phyloP scores from a whole-genome alignment of 2,329 filamentous ascomycete species.

The Fonsecaea nubica region DNA sequence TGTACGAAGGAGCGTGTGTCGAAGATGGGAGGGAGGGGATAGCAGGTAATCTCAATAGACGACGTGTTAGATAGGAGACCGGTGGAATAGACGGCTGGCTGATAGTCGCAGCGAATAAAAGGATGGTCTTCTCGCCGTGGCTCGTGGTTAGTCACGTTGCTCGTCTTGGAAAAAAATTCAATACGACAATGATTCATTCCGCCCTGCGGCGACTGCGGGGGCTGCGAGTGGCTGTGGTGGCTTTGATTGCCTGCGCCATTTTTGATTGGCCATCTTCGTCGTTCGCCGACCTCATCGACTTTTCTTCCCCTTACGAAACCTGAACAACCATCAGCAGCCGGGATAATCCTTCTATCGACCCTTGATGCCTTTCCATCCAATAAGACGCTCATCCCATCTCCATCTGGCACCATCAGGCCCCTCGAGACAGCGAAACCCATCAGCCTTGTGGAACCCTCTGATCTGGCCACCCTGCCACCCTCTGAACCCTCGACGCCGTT shows the following conservation, averaged over 20 bases:
- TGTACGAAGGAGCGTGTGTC: not conserved
- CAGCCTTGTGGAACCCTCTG: slow-evolving; percentile 33
- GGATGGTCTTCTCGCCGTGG: not conserved
- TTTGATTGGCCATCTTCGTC: not conserved
- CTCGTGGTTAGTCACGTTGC: not conserved
- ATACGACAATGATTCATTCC: not conserved
- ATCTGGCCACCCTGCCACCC: not conserved
- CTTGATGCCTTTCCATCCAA: slow-evolving; percentile 9
- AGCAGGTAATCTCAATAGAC: not conserved
- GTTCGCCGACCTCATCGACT: not conserved
- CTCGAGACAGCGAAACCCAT: slow-evolving; percentile 8
- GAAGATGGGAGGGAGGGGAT: not conserved
- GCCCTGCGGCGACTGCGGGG: not conserved
- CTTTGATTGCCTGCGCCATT: no score
- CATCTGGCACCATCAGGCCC: not conserved
- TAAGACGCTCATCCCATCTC: slow-evolving; percentile 2
- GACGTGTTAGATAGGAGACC: not conserved
- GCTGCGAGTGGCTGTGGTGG: not conserved
- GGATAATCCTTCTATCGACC: not conserved
- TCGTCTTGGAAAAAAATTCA: not conserved
- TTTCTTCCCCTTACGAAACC: not conserved
- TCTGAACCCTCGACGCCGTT: not conserved
- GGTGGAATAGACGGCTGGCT: not conserved
- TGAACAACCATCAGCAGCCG: not conserved
- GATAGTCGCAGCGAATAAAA: not conserved